Conservation (phyloP, 495 filamentous ascomycete species). For the Hypoxylon lenormandii region DNA sequence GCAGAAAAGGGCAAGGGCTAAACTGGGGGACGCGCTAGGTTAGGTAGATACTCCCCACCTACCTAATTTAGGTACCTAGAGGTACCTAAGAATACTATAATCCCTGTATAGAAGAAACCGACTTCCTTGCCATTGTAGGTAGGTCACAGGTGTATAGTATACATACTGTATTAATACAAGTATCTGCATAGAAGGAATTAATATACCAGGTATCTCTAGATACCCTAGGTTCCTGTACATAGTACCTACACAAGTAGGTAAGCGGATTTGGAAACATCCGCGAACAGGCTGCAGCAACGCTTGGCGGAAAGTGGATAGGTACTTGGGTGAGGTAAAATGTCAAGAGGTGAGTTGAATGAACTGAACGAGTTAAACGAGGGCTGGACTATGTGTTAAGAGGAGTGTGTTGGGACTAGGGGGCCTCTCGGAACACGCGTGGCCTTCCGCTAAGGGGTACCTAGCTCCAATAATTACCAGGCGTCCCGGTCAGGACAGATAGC, state of each 20-base stretch:
- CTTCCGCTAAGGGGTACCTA: not conserved
- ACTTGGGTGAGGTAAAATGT: too few relatives aligned
- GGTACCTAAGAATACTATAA: too few relatives aligned
- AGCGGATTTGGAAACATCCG: not conserved
- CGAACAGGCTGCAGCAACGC: not conserved
- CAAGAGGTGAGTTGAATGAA: too few relatives aligned
- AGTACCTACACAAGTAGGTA: too few relatives aligned
- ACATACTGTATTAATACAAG: too few relatives aligned
- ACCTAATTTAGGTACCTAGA: not conserved
- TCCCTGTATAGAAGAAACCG: too few relatives aligned
- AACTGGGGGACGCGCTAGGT: not conserved
- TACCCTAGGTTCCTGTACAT: too few relatives aligned
- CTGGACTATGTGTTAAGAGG: too few relatives aligned
- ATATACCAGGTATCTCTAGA: too few relatives aligned
- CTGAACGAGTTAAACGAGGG: not conserved
- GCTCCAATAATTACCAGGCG: constrained; percentile 14
- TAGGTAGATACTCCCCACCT: not conserved
- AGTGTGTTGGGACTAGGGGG: not conserved
- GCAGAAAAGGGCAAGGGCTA: constrained; percentile 11
- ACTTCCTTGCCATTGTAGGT: too few relatives aligned
- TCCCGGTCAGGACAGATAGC: constrained; percentile 21
- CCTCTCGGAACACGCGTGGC: constrained; percentile 25
- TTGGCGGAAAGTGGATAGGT: not conserved
- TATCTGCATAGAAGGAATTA: too few relatives aligned
- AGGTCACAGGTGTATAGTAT: too few relatives aligned